These are phyloP conservation scores for Ramaria rubella DNA, from an alignment of 768 basidiomycete species.

Conservation along the genomic window DNA sequence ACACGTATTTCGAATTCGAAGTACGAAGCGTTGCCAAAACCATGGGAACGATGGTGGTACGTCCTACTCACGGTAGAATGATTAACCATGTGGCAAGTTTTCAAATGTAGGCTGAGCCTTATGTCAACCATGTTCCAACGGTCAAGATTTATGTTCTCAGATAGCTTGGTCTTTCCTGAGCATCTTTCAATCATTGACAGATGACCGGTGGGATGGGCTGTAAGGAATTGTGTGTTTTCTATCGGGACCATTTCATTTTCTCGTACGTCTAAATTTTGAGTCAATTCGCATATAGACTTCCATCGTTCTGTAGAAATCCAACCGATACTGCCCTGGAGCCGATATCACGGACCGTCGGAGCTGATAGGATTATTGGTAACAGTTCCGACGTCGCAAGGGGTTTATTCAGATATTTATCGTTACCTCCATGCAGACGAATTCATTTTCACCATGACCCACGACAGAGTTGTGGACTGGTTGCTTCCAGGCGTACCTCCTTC, in stretches of 20 bases:
- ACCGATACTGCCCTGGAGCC: constrained; percentile 37
- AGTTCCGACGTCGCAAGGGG: too few species aligned
- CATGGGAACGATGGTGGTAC: constrained; percentile 41
- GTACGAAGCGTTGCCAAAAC: constrained; percentile 25
- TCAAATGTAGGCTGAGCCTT: constrained; percentile 37
- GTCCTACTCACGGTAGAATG: constrained; percentile 14
- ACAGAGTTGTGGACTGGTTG: constrained; percentile 29
- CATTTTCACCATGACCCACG: constrained; percentile 28
- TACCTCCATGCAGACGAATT: constrained; percentile 40
- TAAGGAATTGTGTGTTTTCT: constrained; percentile 43
- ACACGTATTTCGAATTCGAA: constrained; percentile 48
- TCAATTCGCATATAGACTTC: not conserved
- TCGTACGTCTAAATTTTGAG: constrained; percentile 26
- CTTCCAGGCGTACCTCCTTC: constrained; percentile 50
- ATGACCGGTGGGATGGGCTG: constrained; percentile 53
- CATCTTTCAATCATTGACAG: constrained; percentile 21
- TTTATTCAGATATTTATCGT: not conserved
- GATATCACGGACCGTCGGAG: constrained; percentile 46
- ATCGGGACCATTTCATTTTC: constrained; percentile 51
- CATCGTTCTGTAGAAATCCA: constrained; percentile 35
- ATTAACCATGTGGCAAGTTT: not conserved
- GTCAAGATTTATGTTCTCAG: constrained; percentile 22
- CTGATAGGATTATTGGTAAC: constrained; percentile 44
- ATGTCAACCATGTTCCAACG: constrained; percentile 55
- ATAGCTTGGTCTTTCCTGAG: not conserved